Evolutionary conservation across 2,329 filamentous ascomycete species (phyloP), one percentile per base, ranked within the genome.

Genomic region (Karstenula rhodostoma): DNA sequence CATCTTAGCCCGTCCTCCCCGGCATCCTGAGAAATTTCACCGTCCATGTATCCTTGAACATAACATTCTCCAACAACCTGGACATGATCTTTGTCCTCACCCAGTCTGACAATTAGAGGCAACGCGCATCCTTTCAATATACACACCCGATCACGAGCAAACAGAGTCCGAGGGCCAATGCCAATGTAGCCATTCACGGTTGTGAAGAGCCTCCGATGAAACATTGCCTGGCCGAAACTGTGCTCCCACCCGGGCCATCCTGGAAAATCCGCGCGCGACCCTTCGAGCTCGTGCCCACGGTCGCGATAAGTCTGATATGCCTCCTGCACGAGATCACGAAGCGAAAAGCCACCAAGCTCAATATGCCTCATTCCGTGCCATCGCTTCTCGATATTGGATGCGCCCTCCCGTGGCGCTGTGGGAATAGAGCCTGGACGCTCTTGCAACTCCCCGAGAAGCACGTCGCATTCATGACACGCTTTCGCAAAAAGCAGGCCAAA

Each of bases 171-270:
- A 44, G 42, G 42, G n/a, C 42, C 42, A 4, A 44, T 44, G 17
- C 42, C 42, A 19, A 44, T 19, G 17, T 44, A 44, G 22, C 42
- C 42, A 9, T 44, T 22, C 42, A 44, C 42, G 9, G 42, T 44
- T 15, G 42, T 44, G 17, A 44, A 44, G 17, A 44, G 42, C 42
- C 42, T 44, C 42, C 42, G 42, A 19, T 44, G 42, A 44, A 17
- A 44, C 42, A 44, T 44, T 19, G 42, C 42, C 22, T 44, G 42
- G n/a, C 42, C 42, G n/a, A 44, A 44, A 19, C 42, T 44, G 42
- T 44, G 42, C 42, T 44, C 42, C 42, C 42, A 44, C n/a, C 42
- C 42, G 6, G 42, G 42, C 42, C 42, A 44, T 3, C 22, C 42
- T 19, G 42, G 42, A 19, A 44, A 44, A n/a, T 44, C 42, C 42